Base-by-base conservation (phyloP, 345 rosid species). In the Gossypium turneri region DNA sequence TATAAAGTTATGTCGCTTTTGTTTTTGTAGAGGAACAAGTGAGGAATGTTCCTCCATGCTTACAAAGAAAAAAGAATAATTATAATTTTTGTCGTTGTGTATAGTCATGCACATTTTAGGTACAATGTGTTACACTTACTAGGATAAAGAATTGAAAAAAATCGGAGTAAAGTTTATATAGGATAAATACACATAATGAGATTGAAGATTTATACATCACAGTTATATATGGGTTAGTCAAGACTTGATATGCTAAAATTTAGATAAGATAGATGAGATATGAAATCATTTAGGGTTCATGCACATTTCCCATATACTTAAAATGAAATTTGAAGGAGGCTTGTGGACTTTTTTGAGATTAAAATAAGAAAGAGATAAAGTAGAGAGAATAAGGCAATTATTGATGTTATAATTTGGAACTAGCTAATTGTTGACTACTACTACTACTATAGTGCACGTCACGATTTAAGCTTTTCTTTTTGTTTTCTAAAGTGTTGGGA, bases 21-120 rank as follows among this genome's bases (percentile, higher is more conserved):
- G 60, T 48, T 48, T 47, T 62, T 25, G 22, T 63, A 16, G 67
- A 9, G 65, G 20, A 41, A 56, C 38, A 44, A 41, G 64, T 12
- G 45, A 20, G 15, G 24, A 76, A 68, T 70, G 65, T 77, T 62
- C 60, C 65, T 67, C 75, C 75, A 43, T 43, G 17, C 79, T 70
- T 41, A 41, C 3, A 2, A 55, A 45, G 53, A 45, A 45, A 69
- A 34, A 56, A 13, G 5, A 50, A 17, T 4, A 15, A 12, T 16
- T 12, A 0, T 5, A 76, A 70, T 9, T 12, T 29, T 9, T 76
- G 79, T 76, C 74, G 3, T 19, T 16, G n/a, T 50, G 41, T 52
- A 3, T 55, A 20, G 12, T 75, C 59, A 15, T 44, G 45, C 29
- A 67, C n/a, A 22, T 65, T 67, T 45, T 47, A 22, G 71, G 1